These are phyloP conservation scores for Ormosia semicastrata DNA, from an alignment of 306 rosid genomes.

Conservation along the genomic window DNA sequence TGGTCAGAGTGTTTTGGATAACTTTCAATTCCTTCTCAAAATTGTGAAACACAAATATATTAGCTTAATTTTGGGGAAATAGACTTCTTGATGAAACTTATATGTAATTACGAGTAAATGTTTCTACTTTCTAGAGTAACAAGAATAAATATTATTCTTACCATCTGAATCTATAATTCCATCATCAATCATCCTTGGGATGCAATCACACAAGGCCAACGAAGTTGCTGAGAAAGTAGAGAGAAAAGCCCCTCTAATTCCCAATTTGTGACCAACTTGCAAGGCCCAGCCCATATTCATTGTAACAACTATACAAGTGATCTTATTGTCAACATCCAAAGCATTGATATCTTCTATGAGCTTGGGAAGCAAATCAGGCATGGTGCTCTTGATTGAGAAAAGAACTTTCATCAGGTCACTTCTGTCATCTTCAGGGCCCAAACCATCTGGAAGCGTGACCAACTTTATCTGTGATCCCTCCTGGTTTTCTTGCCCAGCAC, in stretches of 20 bases:
- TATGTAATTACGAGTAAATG: too few species aligned
- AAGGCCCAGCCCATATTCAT: constrained; percentile 27
- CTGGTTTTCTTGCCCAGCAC: neutral
- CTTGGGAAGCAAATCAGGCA: constrained; percentile 30
- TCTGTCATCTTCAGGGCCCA: neutral
- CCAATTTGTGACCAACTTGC: constrained; percentile 12
- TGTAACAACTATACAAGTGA: constrained; percentile 31
- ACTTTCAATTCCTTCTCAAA: too few species aligned
- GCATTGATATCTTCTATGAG: constrained; percentile 20
- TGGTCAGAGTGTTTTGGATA: too few species aligned
- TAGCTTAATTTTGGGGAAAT: too few species aligned
- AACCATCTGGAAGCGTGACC: neutral
- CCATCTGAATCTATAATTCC: constrained; percentile 8
- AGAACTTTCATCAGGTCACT: neutral
- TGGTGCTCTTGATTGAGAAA: neutral
- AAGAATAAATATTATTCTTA: neutral
- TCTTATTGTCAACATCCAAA: neutral
- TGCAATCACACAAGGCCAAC: neutral
- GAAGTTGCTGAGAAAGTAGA: constrained; percentile 37
- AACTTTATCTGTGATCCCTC: neutral
- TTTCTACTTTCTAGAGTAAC: too few species aligned
- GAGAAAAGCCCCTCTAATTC: constrained; percentile 28
- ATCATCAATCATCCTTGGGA: constrained; percentile 32
- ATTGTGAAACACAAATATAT: too few species aligned
- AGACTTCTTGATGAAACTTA: too few species aligned